Percentiles rank a stretch among this genome's conserved stretches.
phyloP scores from a whole-genome alignment of 768 basidiomycete species.

The Podaxis mareebaensis region DNA sequence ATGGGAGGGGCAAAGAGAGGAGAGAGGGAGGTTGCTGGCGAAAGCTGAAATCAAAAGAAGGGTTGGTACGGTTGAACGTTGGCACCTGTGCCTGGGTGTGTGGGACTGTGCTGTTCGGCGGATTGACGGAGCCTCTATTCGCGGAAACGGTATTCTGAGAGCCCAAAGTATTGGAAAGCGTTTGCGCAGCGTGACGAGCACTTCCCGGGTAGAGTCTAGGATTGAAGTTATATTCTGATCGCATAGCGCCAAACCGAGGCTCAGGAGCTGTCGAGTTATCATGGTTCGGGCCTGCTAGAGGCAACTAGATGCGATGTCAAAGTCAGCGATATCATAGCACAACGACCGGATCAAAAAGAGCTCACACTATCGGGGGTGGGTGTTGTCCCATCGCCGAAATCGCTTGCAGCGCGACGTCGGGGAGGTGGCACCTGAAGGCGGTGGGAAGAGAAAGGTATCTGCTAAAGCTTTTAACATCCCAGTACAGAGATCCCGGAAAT shows the following conservation, averaged over 20 bases:
- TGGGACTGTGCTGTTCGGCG: not conserved
- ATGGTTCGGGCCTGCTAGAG: not conserved
- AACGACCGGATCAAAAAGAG: not conserved
- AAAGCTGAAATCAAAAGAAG: not conserved
- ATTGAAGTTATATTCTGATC: constrained; percentile 11
- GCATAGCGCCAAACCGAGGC: not conserved
- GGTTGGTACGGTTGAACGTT: not conserved
- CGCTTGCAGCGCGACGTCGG: constrained; percentile 7
- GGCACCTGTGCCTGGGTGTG: not conserved
- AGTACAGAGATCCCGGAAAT: not conserved
- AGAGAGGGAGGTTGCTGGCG: constrained; percentile 7
- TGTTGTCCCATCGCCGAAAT: constrained; percentile 2
- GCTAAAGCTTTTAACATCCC: not conserved
- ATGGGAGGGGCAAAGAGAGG: constrained; percentile 7
- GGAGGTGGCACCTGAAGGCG: constrained; percentile 6
- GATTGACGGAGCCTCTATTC: not conserved
- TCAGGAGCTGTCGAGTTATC: not conserved
- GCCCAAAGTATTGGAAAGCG: not conserved
- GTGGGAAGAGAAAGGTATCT: constrained; percentile 8
- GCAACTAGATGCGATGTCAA: not conserved
- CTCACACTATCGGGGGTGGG: not conserved
- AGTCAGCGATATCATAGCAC: not conserved
- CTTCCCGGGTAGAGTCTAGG: constrained; percentile 14
- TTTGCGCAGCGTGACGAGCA: constrained; percentile 7
- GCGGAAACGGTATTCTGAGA: not conserved